Evolutionary conservation across 306 rosid species (phyloP).

Genomic region (Parietaria judaica): DNA sequence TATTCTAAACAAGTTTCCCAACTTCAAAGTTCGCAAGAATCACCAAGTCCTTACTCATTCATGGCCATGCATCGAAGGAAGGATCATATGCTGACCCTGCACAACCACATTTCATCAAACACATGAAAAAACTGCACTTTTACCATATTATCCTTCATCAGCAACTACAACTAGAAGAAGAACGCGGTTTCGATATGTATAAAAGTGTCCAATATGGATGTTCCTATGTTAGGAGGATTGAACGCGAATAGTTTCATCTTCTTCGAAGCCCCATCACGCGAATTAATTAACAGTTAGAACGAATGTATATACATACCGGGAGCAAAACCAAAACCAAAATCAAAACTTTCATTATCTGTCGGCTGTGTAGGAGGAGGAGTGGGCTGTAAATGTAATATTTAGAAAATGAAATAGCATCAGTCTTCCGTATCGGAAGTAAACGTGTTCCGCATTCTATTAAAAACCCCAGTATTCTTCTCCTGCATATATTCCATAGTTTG

Average conservation of each 20-base stretch:
- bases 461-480: too few relatives aligned
- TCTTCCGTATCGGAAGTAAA: background rate
- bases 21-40: conserved; percentile 21
- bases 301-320: background rate
- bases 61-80: conserved; percentile 31
- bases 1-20: conserved; percentile 23
- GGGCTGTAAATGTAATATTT: background rate
- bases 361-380: background rate
- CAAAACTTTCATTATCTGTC: background rate
- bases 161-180: background rate
- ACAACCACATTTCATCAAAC: conserved; percentile 4
- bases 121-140: conserved; percentile 10
- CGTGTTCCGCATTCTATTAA: background rate
- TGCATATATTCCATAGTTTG: too few relatives aligned
- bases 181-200: too few relatives aligned
- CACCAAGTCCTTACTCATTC: conserved; percentile 24
- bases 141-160: background rate
- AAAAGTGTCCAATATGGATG: too few relatives aligned
- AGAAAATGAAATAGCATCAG: background rate
- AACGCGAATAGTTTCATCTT: too few relatives aligned
- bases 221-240: too few relatives aligned
- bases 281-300: too few relatives aligned
- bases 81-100: conserved; percentile 38
- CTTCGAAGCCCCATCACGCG: too few relatives aligned
- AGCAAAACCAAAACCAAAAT: too few relatives aligned